phyloP scores from a whole-genome alignment of 2,329 filamentous ascomycete genomes.

The Neopestalotiopsis sp. region DNA sequence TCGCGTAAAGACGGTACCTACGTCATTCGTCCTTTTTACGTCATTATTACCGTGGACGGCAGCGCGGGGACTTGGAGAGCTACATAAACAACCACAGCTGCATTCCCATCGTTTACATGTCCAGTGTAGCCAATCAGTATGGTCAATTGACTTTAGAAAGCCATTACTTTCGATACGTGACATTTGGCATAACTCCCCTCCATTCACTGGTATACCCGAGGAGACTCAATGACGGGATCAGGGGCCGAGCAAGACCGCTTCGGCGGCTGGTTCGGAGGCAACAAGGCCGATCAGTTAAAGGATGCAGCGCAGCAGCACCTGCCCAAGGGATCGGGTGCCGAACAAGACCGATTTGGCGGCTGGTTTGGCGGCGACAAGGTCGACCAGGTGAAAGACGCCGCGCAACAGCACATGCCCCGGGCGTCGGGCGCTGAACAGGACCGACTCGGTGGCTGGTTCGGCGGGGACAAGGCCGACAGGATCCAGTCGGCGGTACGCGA shows the following conservation, averaged over 20 bases:
- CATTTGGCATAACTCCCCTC: background rate
- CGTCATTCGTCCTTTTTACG: constrained; percentile 9
- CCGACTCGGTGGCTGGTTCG: constrained; percentile 20
- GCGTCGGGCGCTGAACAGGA: constrained; percentile 27
- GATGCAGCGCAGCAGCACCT: constrained; percentile 26
- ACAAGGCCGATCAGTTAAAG: constrained; percentile 23
- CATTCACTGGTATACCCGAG: background rate
- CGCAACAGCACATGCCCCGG: constrained; percentile 25
- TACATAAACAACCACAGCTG: background rate
- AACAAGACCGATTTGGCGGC: constrained; percentile 24
- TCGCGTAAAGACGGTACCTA: constrained; percentile 2
- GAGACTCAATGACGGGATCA: background rate
- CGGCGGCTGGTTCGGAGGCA: constrained; percentile 24
- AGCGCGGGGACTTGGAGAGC: background rate
- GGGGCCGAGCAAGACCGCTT: constrained; percentile 26
- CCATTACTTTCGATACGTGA: background rate
- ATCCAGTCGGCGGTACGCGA: constrained; percentile 24
- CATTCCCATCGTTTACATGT: background rate
- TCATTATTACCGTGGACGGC: constrained; percentile 8
- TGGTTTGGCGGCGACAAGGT: constrained; percentile 26
- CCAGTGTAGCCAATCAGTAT: background rate
- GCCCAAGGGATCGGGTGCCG: constrained; percentile 22
- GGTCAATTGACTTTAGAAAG: background rate
- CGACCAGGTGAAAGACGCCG: constrained; percentile 22
- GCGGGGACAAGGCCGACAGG: constrained; percentile 25